Evolutionary conservation across 2,329 filamentous ascomycete genomes (phyloP).

Genomic region (Akanthomyces dipterigenus): DNA sequence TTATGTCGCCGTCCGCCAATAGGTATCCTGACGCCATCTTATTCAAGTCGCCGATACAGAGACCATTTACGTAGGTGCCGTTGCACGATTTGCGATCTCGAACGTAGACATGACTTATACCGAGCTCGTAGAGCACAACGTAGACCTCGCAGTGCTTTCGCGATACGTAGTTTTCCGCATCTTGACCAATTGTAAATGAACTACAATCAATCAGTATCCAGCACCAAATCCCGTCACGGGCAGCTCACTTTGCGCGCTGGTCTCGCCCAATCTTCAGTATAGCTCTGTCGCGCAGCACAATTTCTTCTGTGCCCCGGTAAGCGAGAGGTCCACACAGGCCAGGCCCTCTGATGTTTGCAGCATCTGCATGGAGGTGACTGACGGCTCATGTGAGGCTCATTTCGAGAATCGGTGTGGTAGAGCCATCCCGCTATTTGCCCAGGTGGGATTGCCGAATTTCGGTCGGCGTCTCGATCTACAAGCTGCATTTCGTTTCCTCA

Average conservation of each 20-base stretch:
- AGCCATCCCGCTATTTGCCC: constrained; percentile 3
- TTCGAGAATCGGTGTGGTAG: not conserved
- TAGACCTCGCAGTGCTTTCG: constrained; percentile 51
- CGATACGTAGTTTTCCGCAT: constrained; percentile 36
- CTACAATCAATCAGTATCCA: constrained; percentile 17
- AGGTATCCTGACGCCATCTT: constrained; percentile 37
- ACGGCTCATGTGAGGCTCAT: not conserved
- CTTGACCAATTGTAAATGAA: constrained; percentile 32
- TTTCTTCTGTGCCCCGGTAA: constrained; percentile 11
- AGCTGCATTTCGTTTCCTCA: not conserved
- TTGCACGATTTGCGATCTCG: constrained; percentile 48
- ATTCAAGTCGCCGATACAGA: constrained; percentile 34
- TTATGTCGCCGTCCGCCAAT: constrained; percentile 43
- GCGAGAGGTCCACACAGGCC: constrained; percentile 8
- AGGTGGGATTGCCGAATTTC: too few relatives aligned
- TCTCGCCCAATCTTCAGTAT: constrained; percentile 13
- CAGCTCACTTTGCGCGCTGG: constrained; percentile 22
- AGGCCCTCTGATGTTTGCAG: not conserved
- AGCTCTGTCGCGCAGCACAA: constrained; percentile 1
- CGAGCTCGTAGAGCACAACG: constrained; percentile 42
- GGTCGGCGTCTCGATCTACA: not conserved
- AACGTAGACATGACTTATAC: constrained; percentile 42
- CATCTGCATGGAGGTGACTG: not conserved
- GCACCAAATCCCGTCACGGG: not conserved
- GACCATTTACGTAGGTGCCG: constrained; percentile 46